Conservation (phyloP, 495 filamentous ascomycete species). For the Chaetomium tenue region DNA sequence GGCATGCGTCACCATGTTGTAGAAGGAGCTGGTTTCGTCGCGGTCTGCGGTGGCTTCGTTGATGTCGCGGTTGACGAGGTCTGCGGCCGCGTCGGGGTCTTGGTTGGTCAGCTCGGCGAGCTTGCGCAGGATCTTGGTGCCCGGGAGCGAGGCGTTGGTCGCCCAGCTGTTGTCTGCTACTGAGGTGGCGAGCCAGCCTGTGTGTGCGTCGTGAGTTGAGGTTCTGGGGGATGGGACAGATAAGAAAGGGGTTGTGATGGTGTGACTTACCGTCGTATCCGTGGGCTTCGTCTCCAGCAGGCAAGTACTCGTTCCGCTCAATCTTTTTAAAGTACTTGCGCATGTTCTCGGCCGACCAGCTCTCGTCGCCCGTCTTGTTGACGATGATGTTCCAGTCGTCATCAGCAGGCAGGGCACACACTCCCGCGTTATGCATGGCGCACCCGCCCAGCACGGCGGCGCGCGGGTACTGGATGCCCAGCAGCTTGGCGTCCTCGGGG, state of each 20-base stretch:
- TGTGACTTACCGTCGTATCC: constrained; percentile 40
- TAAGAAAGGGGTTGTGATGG: too few species aligned
- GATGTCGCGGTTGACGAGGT: constrained; percentile 42
- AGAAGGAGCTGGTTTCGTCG: constrained; percentile 45
- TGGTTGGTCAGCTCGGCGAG: constrained; percentile 39
- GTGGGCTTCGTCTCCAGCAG: constrained; percentile 39
- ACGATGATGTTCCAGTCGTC: constrained; percentile 49
- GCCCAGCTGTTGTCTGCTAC: constrained; percentile 38
- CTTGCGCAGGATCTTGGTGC: constrained; percentile 36
- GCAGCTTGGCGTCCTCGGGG: constrained; percentile 42
- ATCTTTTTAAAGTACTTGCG: constrained; percentile 45
- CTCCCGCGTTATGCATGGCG: constrained; percentile 51
- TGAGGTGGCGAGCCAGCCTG: constrained; percentile 45
- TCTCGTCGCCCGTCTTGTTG: constrained; percentile 47
- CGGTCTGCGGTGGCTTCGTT: constrained; percentile 38
- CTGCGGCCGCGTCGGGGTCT: constrained; percentile 33
- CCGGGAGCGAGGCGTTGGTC: constrained; percentile 28
- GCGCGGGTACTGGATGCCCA: constrained; percentile 51
- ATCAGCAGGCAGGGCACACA: constrained; percentile 43
- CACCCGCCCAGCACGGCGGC: constrained; percentile 49
- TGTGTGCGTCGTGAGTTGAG: too few species aligned
- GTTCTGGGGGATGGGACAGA: not conserved
- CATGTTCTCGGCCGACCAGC: constrained; percentile 49
- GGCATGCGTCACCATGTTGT: constrained; percentile 46
- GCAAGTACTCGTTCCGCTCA: constrained; percentile 46